Conservation (phyloP, 2,329 filamentous ascomycete genomes). For the Phialemonium atrogriseum region DNA sequence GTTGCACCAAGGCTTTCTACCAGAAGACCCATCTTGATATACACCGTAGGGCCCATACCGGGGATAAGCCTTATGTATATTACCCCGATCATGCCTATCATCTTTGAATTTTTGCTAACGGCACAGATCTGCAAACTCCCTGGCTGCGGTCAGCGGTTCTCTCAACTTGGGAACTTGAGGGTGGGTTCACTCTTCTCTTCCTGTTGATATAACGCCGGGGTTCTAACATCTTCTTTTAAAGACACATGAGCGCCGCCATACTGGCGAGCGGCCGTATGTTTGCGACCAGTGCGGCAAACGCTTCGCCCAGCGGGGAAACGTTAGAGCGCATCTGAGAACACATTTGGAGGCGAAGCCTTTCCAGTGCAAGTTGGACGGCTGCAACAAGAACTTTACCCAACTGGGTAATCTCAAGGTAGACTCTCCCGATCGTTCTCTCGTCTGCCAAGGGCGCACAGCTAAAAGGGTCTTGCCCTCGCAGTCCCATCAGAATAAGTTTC, state of each 20-base stretch:
- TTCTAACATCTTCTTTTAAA: too few relatives aligned
- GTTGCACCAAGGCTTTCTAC: slow-evolving; percentile 74
- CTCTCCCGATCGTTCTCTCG: background rate
- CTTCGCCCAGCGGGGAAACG: slow-evolving; percentile 81
- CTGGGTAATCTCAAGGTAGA: slow-evolving; percentile 82
- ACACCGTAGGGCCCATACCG: slow-evolving; percentile 80
- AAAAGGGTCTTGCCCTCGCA: slow-evolving; percentile 24
- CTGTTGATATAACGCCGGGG: too few relatives aligned
- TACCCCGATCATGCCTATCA: background rate
- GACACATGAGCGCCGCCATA: slow-evolving; percentile 84
- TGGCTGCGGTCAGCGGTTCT: slow-evolving; percentile 67
- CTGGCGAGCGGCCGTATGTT: slow-evolving; percentile 74
- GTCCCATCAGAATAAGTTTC: slow-evolving; percentile 93
- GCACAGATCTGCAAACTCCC: slow-evolving; percentile 58
- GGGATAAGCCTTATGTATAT: slow-evolving; percentile 81
- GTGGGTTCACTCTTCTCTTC: too few relatives aligned
- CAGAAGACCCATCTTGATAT: slow-evolving; percentile 93
- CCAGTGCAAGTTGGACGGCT: slow-evolving; percentile 72
- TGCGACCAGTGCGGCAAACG: slow-evolving; percentile 73
- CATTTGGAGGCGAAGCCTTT: slow-evolving; percentile 73
- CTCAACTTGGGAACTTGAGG: slow-evolving; percentile 69
- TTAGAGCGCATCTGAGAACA: slow-evolving; percentile 74
- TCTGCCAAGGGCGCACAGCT: slow-evolving; percentile 1
- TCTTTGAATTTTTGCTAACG: slow-evolving; percentile 13
- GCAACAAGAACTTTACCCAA: slow-evolving; percentile 82